Conservation (phyloP, 768 basidiomycete genomes). For the Boletus sp. region DNA sequence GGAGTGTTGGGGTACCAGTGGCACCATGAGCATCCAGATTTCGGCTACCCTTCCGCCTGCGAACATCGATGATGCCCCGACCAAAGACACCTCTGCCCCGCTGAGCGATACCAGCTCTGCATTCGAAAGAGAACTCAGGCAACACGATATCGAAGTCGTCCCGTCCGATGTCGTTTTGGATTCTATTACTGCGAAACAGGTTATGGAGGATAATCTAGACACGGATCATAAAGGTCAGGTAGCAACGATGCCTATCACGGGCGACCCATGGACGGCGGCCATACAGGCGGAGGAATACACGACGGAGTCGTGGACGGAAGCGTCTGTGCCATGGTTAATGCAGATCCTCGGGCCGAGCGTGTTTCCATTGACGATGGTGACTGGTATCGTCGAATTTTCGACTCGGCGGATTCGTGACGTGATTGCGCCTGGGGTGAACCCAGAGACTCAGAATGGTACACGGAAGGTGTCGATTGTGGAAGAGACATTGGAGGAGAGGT, state of each 20-base stretch:
- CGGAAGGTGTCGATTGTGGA: constrained; percentile 35
- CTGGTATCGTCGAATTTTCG: constrained; percentile 64
- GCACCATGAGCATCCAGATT: constrained; percentile 30
- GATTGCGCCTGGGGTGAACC: constrained; percentile 31
- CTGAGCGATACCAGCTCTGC: constrained; percentile 1
- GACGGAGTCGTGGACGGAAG: constrained; percentile 30
- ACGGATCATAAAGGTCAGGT: constrained; percentile 11
- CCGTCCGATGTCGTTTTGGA: constrained; percentile 25
- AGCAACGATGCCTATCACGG: constrained; percentile 16
- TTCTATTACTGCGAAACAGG: constrained; percentile 25
- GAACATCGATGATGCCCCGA: background rate
- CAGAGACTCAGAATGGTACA: background rate
- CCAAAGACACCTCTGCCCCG: background rate
- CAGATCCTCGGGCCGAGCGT: constrained; percentile 52
- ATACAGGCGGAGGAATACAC: constrained; percentile 23
- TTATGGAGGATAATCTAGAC: constrained; percentile 34
- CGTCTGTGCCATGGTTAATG: constrained; percentile 30
- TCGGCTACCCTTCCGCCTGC: constrained; percentile 1
- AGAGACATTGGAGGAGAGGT: constrained; percentile 38
- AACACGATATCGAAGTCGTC: constrained; percentile 31
- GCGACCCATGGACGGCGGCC: constrained; percentile 30
- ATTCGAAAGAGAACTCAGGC: constrained; percentile 42
- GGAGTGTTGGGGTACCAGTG: constrained; percentile 47
- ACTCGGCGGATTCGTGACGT: constrained; percentile 55
- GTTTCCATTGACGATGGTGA: constrained; percentile 56